Evolutionary conservation across 2,329 filamentous ascomycete species (phyloP), one percentile per base, ranked within the genome.

Genomic region (Xylaria multiplex): DNA sequence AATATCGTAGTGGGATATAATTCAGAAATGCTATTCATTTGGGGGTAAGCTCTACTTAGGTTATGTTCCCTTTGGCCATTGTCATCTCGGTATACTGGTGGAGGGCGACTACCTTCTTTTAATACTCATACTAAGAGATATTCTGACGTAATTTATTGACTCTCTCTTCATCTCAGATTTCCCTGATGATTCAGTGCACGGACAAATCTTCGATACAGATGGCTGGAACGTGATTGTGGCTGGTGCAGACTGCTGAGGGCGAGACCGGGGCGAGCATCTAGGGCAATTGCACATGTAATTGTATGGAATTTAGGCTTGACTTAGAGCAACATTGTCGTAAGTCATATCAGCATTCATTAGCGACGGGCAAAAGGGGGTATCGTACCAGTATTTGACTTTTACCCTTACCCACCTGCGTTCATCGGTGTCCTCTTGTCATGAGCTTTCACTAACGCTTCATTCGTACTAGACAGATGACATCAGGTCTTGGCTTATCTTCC

Each of bases 181-280:
- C 19, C 68, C 68, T 27, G 55, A 27, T 35, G 68, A 70, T 56
- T 52, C 35, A 8, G 66, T 70, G 0, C 49, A 63, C 13, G 68
- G 68, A 27, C 67, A 69, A 16, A 55, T n/a, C 4, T 69, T 70
- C 24, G 69, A 69, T 30, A 45, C 42, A 16, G 67, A 22, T 4
- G 45, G 54, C 19, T 70, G 64, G 67, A 70, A 69, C 19, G 64
- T 70, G 4, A 65, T 65, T 7, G 66, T 70, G 13, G 64, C 55
- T 1, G 66, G 69, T 11, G 32, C 59, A 6, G 32, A 65, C 48
- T 66, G 68, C 42, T 70, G 52, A 67, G 24, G 53, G 43, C 24
- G 4, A 40, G 13, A 8, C 14, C 3, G 1, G n/a, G 13, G 13
- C 7, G 16, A 55, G 42, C n/a, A 8, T 40, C 6, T 16, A 40